Evolutionary conservation across 495 filamentous ascomycete species (phyloP).

Genomic region (Aspergillus leporis): DNA sequence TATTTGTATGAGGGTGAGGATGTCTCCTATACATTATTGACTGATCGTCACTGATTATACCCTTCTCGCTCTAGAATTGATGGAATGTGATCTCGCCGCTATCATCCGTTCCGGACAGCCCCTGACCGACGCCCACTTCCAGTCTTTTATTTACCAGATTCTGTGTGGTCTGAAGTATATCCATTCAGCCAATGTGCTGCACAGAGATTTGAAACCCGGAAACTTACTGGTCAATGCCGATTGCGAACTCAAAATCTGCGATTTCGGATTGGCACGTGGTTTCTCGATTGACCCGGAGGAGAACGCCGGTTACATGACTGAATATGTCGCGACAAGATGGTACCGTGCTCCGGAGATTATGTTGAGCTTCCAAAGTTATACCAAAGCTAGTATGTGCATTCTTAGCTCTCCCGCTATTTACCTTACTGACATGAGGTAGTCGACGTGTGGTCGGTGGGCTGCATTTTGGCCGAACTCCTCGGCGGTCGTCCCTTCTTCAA

Average conservation of each 20-base stretch:
- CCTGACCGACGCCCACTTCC: conserved; percentile 93
- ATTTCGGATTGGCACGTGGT: conserved; percentile 94
- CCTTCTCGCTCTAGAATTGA: conserved; percentile 67
- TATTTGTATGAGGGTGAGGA: conserved; percentile 93
- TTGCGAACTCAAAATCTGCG: conserved; percentile 98
- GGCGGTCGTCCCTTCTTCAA: conserved; percentile 99
- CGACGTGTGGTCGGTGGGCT: conserved; percentile 98
- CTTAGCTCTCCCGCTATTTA: conserved; percentile 4
- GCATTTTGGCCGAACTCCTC: conserved; percentile 94
- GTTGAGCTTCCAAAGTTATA: conserved; percentile 99
- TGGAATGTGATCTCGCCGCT: conserved; percentile 98
- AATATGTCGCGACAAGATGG: conserved; percentile 98
- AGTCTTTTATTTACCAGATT: conserved; percentile 94
- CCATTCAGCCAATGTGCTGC: conserved; percentile 95
- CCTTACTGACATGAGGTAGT: conserved; percentile 52
- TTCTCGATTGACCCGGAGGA: conserved; percentile 97
- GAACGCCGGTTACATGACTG: conserved; percentile 99
- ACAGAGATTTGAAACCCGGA: conserved; percentile 94
- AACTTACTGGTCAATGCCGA: conserved; percentile 98
- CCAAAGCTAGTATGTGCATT: conserved; percentile 88
- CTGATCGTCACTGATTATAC: neutral
- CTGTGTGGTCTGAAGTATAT: conserved; percentile 97
- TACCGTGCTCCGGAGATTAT: conserved; percentile 99
- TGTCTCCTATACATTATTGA: neutral
- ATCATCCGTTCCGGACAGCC: conserved; percentile 97